Evolutionary conservation across 2,329 filamentous ascomycete species (phyloP), one percentile per base, ranked within the genome.

Genomic region (Alternaria angustiovoidea): DNA sequence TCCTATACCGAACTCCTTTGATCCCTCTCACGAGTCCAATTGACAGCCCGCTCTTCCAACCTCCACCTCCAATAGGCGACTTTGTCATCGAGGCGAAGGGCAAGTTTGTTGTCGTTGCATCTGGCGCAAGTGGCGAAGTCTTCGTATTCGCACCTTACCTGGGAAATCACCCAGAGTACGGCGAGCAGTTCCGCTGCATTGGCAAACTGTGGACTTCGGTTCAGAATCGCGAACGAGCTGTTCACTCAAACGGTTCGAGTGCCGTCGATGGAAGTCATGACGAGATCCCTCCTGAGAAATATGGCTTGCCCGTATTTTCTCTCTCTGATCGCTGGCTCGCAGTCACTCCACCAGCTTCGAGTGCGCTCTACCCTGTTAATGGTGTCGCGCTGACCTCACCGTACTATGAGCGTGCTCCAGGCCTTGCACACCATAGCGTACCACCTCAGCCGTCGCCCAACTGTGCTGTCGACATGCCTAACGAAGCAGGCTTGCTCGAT

Each of bases 121-220:
- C 93, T 51, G 93, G 93, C 3, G 81, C 85, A 22, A 97, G 92
- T 51, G 94, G 94, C 12, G 94, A 98, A 79, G 89, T 94, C 46
- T 97, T 91, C 84, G 82, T 97, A 7, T 98, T 83, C 64, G 71
- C 78, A 6, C 74, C 77, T 1, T 76, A 75, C 46, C 55, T 65
- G 30, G 71, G 72, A 44, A 70, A 64, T 22, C 63, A 71, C 22
- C 54, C 67, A 20, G 74, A 73, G n/a, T 70, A 71, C 54, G 47
- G 58, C 5, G 71, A 72, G 38, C 67, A 67, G 7, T 90, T 88
- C 72, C 81, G 83, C 59, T 97, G 93, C 70, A 83, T 95, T 56
- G 94, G 90, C 20, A 99, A 99, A 80, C 81, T 96, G 18, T 99
- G 95, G 95, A 97, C 95, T 0, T 89, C 89, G 44, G 82, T 97